Base-by-base conservation (phyloP, 306 rosid species). In the Castanopsis chinensis region DNA sequence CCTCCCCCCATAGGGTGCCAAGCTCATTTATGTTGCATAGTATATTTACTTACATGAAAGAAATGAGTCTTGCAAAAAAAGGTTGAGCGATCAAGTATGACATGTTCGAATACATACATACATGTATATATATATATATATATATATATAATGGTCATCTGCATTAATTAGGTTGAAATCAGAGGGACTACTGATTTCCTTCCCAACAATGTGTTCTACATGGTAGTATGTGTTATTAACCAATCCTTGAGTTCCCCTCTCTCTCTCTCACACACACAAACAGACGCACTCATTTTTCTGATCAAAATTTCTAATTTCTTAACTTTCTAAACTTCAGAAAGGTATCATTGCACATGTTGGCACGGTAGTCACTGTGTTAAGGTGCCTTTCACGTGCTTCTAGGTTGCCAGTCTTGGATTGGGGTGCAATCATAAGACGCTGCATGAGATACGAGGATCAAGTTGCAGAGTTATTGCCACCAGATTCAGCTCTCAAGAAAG, bases 371-470 rank as follows among this genome's bases (percentile, higher is more conserved):
- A 79, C 95, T 32, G 84, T 81, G 64, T 73, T 95, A 65, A 86
- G 97, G 87, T 95, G 99, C 85, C 98, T 95, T 79, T 86, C 97
- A 78, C 85, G 87, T 87, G 96, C 98, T 84, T 97, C 98, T 80
- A 88, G 98, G 82, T 86, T 95, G 89, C 99, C 98, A 18, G 75
- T 82, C 81, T 78, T 95, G 83, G 94, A 95, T 72, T 95, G 99
- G 99, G 98, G 97, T 71, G 88, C 86, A 75, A 83, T 87, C 68
- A 76, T 92, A 64, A 87, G 98, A 84, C 93, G 99, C 70, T 93
- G 92, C 83, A 91, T 95, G 96, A 90, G 92, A 87, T 91, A 87
- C 75, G 98, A 89, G 76, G 79, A 87, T 64, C 90, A 87, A 83
- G 83, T 84, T 81, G 73, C 80, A 4, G 84, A 76, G 41, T 82